Percentiles rank a stretch among this genome's conserved stretches.
Conservation (phyloP, 2,329 filamentous ascomycete genomes). For the Chaetomiaceae sp. region DNA sequence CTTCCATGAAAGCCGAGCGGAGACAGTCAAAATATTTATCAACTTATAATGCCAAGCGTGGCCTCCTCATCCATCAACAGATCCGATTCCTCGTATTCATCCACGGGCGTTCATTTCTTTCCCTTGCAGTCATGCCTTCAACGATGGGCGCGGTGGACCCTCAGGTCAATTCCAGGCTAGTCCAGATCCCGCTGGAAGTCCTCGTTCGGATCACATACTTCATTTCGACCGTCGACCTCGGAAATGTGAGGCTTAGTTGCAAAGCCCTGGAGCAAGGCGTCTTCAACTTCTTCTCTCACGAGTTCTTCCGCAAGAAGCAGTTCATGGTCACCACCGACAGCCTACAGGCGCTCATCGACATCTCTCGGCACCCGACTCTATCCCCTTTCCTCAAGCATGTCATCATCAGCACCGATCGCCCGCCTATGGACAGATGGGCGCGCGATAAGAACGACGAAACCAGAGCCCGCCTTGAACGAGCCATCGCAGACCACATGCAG, state of each 20-base stretch:
- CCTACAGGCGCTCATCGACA: conserved; percentile 50
- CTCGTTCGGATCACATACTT: conserved; percentile 50
- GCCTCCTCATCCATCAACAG: too few relatives aligned
- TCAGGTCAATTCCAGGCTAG: conserved; percentile 13
- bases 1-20: too few relatives aligned
- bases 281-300: conserved; percentile 52
- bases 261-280: conserved; percentile 50
- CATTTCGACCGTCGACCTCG: conserved; percentile 53
- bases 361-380: conserved; percentile 44
- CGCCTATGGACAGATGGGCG: fast-evolving
- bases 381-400: conserved; percentile 40
- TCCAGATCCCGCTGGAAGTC: conserved; percentile 53
- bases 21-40: too few relatives aligned
- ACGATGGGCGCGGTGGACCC: conserved; percentile 5
- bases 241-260: conserved; percentile 51
- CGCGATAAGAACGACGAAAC: neutral
- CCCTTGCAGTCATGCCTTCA: neutral
- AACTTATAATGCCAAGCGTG: too few relatives aligned
- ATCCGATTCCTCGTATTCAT: too few relatives aligned
- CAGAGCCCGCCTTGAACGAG: conserved; percentile 1
- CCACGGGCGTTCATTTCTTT: too few relatives aligned
- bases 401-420: conserved; percentile 44
- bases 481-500: conserved; percentile 26
- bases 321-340: conserved; percentile 60
- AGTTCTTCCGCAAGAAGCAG: conserved; percentile 63